Evolutionary conservation across 2,329 filamentous ascomycete genomes (phyloP), one percentile per base, ranked within the genome.

Genomic region (Fusarium globosum): DNA sequence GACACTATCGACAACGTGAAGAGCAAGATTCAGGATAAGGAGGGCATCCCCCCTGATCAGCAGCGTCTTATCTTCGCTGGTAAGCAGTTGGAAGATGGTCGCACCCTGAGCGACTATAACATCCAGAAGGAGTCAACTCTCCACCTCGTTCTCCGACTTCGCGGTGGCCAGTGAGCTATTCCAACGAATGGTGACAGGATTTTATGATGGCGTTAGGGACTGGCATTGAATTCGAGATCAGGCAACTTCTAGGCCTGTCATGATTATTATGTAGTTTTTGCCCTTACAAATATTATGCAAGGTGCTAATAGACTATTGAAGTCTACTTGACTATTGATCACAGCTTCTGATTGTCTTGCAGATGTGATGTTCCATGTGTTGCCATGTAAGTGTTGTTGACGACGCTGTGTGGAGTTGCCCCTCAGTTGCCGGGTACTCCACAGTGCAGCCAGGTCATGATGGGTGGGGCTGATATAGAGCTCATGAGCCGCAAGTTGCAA

Each of bases 1-100:
- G 95, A 97, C 80, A 97, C 95, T 58, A 97, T 97, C 82, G 95
- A 97, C 87, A 97, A 98, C 73, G 95, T 98, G 53, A 98, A 98
- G 91, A 91, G 89, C 61, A 98, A 98, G 90, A 98, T 98, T 63
- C 96, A 98, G 84, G 96, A 98, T 81, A 98, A 98, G 90, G 95
- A 98, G 85, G 96, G 96, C 51, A 98, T 98, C 65, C 96, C 95
- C 53, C 95, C 95, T 23, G 95, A 98, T 82, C 95, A 98, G 85
- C 95, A 98, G 87, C 95, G 95, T 79, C 85, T 98, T 73, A 98
- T 98, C 83, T 98, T 98, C 79, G 95, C 95, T 68, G 95, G 95
- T 73, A 98, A 98, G 90, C 95, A 98, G 83, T 89, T 98, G 21
- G 95, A 98, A 83, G 95, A 98, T 77, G 95, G 95, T 74, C 94